These are phyloP conservation scores for Gilbertella persicaria DNA, from an alignment of 371 early-diverging fungal genomes.

Conservation along the genomic window DNA sequence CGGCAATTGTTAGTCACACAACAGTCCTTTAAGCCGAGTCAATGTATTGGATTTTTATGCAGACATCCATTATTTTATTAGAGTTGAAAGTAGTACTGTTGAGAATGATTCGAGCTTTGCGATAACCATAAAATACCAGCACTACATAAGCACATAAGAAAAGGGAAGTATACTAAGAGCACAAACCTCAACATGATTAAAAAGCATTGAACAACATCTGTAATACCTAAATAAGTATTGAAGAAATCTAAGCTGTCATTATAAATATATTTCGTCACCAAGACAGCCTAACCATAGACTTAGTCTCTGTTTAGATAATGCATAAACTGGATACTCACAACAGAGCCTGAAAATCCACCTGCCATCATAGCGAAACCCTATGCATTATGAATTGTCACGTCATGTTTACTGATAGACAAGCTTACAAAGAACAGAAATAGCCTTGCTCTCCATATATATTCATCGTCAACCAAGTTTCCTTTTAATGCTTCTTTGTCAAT, in stretches of 20 bases:
- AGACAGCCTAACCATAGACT: conserved; percentile 51
- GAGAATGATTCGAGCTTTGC: conserved; percentile 2
- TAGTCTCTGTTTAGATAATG: not conserved
- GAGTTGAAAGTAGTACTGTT: no score
- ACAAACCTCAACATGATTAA: conserved; percentile 69
- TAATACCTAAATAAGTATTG: conserved; percentile 64
- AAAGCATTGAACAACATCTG: conserved; percentile 62
- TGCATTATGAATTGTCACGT: not conserved
- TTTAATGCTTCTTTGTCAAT: conserved; percentile 57
- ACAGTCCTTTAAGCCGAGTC: no score
- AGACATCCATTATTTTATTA: no score
- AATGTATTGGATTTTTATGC: no score
- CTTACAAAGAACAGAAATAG: conserved; percentile 64
- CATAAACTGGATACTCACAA: conserved; percentile 45
- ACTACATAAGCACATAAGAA: conserved; percentile 3
- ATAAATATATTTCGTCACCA: conserved; percentile 69
- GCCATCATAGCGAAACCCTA: conserved; percentile 74
- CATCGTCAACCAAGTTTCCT: conserved; percentile 37
- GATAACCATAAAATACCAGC: conserved; percentile 19
- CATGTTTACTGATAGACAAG: not conserved
- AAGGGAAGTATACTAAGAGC: not conserved
- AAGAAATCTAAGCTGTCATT: conserved; percentile 52
- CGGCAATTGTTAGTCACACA: no score
- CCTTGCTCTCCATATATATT: conserved; percentile 63
- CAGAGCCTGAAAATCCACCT: conserved; percentile 72